Percentiles rank a stretch among this genome's conserved stretches.
Conservation (phyloP, 176 grass and related monocot genomes). For the Triticum timopheevii region DNA sequence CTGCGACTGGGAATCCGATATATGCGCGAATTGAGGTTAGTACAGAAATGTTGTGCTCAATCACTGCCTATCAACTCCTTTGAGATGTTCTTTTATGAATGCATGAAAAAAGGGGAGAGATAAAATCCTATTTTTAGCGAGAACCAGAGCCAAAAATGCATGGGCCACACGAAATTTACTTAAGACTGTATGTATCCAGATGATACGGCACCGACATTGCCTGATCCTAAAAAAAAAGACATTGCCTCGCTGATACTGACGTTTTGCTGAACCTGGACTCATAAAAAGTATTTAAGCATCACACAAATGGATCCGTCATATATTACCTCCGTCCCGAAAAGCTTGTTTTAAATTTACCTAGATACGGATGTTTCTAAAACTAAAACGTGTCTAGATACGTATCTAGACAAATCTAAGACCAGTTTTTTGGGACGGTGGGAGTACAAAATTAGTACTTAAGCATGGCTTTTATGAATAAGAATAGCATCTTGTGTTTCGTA, state of each 20-base stretch:
- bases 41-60: neutral
- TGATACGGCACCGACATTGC: neutral
- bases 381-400: no score
- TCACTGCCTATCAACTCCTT: neutral
- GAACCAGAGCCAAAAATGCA: neutral
- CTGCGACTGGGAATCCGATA: conserved; percentile 43
- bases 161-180: neutral
- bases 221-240: neutral
- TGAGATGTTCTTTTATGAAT: neutral
- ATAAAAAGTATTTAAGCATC: no score
- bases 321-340: no score
- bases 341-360: no score
- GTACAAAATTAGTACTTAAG: neutral
- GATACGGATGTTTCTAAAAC: no score
- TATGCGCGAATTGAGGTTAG: conserved; percentile 85
- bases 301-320: neutral
- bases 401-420: no score
- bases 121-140: neutral
- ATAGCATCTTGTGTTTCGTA: neutral
- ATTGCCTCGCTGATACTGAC: neutral
- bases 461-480: neutral
- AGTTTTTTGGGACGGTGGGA: no score
- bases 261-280: neutral
- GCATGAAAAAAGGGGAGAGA: neutral
- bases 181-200: neutral